These are phyloP conservation scores for Geosiphon pyriformis DNA, from an alignment of 192 early-diverging fungal genomes.

Conservation along the genomic window DNA sequence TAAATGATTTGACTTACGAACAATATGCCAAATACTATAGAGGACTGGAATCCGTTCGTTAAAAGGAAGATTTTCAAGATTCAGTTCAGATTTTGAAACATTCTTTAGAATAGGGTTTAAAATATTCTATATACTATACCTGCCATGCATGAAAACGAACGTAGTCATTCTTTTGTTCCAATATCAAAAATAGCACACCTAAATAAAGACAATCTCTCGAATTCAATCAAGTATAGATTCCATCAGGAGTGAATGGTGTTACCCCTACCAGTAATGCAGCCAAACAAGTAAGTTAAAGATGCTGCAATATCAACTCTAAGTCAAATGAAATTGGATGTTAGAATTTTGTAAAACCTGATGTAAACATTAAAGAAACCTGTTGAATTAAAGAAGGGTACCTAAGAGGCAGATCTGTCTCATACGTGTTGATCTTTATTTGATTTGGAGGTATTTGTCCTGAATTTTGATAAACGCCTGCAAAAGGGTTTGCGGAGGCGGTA, in stretches of 20 bases:
- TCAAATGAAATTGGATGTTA: too few species aligned
- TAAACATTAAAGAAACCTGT: neutral
- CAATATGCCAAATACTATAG: neutral
- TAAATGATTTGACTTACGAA: neutral
- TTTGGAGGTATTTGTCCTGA: conserved; percentile 6
- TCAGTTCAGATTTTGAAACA: neutral
- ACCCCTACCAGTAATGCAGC: conserved; percentile 44
- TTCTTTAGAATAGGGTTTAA: neutral
- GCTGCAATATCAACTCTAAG: conserved; percentile 74
- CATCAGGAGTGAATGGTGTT: too few species aligned
- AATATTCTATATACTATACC: conserved; percentile 13
- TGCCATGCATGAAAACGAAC: conserved; percentile 68
- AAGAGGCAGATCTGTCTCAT: conserved; percentile 54
- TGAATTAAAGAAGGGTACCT: neutral
- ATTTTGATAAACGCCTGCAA: conserved; percentile 26
- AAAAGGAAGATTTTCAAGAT: neutral
- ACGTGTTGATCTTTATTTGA: conserved; percentile 61
- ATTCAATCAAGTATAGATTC: too few species aligned
- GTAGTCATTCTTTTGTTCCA: conserved; percentile 74
- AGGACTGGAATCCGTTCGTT: conserved; percentile 7
- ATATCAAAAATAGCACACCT: conserved; percentile 66
- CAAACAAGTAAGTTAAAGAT: conserved; percentile 59
- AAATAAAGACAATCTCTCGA: conserved; percentile 17
- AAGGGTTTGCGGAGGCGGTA: neutral
- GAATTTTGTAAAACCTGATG: too few species aligned